Percentiles rank a stretch among this genome's conserved stretches.
These are phyloP conservation scores for Durotheca rogersii DNA, from an alignment of 495 filamentous ascomycete genomes.

Conservation along the genomic window DNA sequence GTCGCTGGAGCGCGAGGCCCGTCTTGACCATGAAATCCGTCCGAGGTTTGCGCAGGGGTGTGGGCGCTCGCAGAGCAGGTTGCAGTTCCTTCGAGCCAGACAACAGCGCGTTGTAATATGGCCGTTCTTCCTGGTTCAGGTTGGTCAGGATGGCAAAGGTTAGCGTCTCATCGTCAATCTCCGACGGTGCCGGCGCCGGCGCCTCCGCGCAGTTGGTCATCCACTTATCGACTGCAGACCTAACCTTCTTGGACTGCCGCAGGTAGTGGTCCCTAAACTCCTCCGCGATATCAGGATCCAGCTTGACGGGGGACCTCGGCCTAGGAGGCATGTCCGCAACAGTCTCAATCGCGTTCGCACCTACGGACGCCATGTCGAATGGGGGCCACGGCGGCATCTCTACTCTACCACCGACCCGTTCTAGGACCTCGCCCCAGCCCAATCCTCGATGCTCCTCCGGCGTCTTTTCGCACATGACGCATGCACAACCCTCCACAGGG, in stretches of 20 bases:
- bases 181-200: slow-evolving; percentile 70
- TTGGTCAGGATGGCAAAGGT: slow-evolving; percentile 91
- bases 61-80: slow-evolving; percentile 55
- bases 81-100: slow-evolving; percentile 64
- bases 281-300: slow-evolving; percentile 89
- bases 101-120: slow-evolving; percentile 74
- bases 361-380: slow-evolving; percentile 69
- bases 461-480: slow-evolving; percentile 69
- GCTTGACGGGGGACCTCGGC: slow-evolving; percentile 68
- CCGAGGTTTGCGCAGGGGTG: slow-evolving; percentile 56
- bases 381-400: slow-evolving; percentile 87
- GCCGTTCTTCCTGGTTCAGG: slow-evolving; percentile 70
- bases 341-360: slow-evolving; percentile 53
- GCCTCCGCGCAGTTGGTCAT: slow-evolving; percentile 72
- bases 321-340: slow-evolving; percentile 45
- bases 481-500: slow-evolving; percentile 73
- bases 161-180: slow-evolving; percentile 89
- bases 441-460: slow-evolving; percentile 65
- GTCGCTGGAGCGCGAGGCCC: slow-evolving; percentile 73
- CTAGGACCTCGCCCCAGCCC: slow-evolving; percentile 96
- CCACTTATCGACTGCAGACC: slow-evolving; percentile 81
- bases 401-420: slow-evolving; percentile 83
- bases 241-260: slow-evolving; percentile 82
- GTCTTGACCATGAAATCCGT: slow-evolving; percentile 70
- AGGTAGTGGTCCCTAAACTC: slow-evolving; percentile 88